Percentiles rank a stretch among this genome's conserved stretches.
Conservation (phyloP, 371 early-diverging fungal genomes). For the Zychaea mexicana region DNA sequence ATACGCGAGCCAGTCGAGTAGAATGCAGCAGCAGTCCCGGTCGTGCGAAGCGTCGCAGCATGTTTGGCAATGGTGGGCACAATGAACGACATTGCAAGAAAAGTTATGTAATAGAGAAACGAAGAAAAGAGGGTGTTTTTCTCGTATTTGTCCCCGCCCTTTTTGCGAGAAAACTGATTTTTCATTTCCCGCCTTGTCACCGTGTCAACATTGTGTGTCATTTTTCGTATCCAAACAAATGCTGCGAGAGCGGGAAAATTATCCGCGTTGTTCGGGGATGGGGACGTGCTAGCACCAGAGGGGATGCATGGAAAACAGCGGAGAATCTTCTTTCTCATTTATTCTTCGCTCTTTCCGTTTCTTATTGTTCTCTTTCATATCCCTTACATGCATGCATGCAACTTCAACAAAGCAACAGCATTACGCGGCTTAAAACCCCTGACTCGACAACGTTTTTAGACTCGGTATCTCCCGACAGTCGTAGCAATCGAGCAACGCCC, state of each 20-base stretch:
- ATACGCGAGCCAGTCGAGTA: conserved; percentile 60
- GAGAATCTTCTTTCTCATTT: neutral
- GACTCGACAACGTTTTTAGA: neutral
- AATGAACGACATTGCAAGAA: conserved; percentile 11
- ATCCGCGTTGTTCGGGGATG: too few relatives aligned
- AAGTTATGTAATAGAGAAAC: neutral
- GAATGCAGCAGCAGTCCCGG: conserved; percentile 3
- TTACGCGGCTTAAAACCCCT: neutral
- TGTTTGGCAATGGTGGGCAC: conserved; percentile 8
- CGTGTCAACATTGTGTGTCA: too few relatives aligned
- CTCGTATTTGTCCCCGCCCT: too few relatives aligned
- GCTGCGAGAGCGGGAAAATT: too few relatives aligned
- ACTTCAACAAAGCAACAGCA: neutral
- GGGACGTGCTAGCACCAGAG: too few relatives aligned
- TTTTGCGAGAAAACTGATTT: neutral
- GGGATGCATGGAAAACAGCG: too few relatives aligned
- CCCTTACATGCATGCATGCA: neutral
- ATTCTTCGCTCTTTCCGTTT: neutral
- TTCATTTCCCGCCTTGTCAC: too few relatives aligned
- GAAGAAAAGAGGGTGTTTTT: neutral
- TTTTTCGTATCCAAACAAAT: neutral
- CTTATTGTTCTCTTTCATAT: neutral
- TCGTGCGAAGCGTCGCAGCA: conserved; percentile 6
- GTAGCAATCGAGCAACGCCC: too few relatives aligned
- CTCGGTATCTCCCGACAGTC: neutral